Evolutionary conservation across 208 protist genomes (phyloP), one percentile per base, ranked within the genome.

Genomic region (Trypanosoma rangeli): DNA sequence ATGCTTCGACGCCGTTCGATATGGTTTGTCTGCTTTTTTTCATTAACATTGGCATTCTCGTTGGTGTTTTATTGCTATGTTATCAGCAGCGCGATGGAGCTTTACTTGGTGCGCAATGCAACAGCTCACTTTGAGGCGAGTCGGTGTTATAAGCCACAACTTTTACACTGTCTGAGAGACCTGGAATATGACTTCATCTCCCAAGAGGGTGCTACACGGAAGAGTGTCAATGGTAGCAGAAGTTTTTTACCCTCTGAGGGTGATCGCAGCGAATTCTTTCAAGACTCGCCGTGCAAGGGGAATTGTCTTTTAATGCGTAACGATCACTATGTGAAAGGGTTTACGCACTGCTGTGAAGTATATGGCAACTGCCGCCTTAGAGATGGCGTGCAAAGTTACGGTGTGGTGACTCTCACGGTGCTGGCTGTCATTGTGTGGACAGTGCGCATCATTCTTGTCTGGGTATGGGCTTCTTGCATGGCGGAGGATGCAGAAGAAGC

Each of bases 341-440:
- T 58, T 54, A 54, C 57, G 5, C 46, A 72, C 15, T 92, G 86
- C 59, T 92, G 86, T 59, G 68, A 64, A 20, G 46, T 70, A 1
- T 92, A 92, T 60, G 84, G 83, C 10, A 48, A 61, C 26, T 90
- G 82, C 73, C 78, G 77, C 3, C 70, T 80, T 20, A 83, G 82
- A 35, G 82, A 90, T 33, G 76, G 48, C 26, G 80, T 80, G 54
- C 66, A 82, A 24, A 73, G 70, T 31, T 93, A 84, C 63, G 74
- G 72, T 5, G 83, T 84, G 8, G 29, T 82, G 22, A 54, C 83
- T 67, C 64, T 93, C 15, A 15, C 73, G 26, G 31, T 86, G 10
- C 64, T 93, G 12, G 59, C 64, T 20, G 13, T 68, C 50, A 53
- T 79, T n/a, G 58, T 76, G 12, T 67, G 70, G n/a, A 58, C 69